phyloP scores from a whole-genome alignment of 352 stramenopile genomes.

The Phytophthora europaea region DNA sequence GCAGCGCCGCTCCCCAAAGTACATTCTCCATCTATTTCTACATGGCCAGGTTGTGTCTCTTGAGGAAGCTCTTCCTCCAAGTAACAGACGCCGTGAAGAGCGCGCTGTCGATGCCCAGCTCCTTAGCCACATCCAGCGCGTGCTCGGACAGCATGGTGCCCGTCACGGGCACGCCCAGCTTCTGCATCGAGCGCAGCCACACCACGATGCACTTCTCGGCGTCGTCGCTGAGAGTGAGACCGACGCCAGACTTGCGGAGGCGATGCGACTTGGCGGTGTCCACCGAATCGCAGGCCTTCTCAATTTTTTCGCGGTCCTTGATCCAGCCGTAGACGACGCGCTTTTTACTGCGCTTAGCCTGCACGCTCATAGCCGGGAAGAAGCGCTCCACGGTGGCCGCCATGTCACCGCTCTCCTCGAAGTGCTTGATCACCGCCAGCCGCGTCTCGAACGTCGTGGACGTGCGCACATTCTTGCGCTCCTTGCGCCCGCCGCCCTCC shows the following conservation, averaged over 20 bases:
- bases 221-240: constrained; percentile 39
- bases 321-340: constrained; percentile 50
- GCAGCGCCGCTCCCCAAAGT: background rate
- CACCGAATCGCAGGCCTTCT: constrained; percentile 45
- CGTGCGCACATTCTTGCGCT: constrained; percentile 44
- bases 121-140: constrained; percentile 44
- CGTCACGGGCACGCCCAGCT: constrained; percentile 38
- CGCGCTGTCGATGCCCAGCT: constrained; percentile 38
- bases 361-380: constrained; percentile 32
- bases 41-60: constrained; percentile 38
- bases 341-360: constrained; percentile 50
- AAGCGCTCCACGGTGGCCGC: constrained; percentile 39
- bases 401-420: constrained; percentile 39
- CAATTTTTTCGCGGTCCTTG: constrained; percentile 42
- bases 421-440: constrained; percentile 43
- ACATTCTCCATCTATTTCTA: constrained; percentile 8
- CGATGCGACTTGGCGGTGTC: constrained; percentile 45
- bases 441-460: constrained; percentile 48
- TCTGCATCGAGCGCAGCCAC: constrained; percentile 46
- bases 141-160: constrained; percentile 41
- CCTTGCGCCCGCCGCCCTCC: constrained; percentile 38
- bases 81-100: constrained; percentile 39
- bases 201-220: constrained; percentile 52
- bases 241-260: constrained; percentile 38
- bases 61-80: constrained; percentile 47